Base-by-base conservation (phyloP, 148 eudicot genomes). In the Dianthus caryophyllus region DNA sequence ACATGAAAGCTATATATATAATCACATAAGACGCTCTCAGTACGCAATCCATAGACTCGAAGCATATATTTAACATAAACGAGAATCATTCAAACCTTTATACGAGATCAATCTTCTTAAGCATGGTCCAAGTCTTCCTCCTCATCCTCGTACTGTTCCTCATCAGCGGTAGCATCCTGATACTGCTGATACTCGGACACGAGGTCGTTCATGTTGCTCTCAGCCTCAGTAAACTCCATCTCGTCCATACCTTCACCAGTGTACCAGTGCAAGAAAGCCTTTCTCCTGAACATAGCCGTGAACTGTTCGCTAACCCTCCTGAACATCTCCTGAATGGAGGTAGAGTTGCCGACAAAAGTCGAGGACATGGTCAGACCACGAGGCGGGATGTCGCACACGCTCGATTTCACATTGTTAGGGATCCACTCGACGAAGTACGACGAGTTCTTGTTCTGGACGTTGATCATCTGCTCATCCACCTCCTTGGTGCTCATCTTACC, bases 201-300 rank as follows among this genome's bases (percentile, higher is more conserved):
- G 2, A 88, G 84, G 67, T 88, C 94, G 21, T 88, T 88, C 94
- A 88, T 88, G 71, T 89, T 87, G 77, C 96, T 89, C 81, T 89
- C 96, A 1, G 96, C 96, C 73, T 87, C 92, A 0, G 96, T 89
- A 69, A 89, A 89, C 73, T 89, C 96, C 96, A 89, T 89, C 75
- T 89, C 96, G 1, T 89, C 91, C 96, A 89, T 89, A 18, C 96
- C 96, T 72, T 89, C 96, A 0, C 96, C 96, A 2, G 89, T 87
- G 71, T 89, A 89, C 96, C 96, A 89, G 69, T 89, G 96, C 87
- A 89, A 82, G 81, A 88, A 88, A 75, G 88, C 90, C 80, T 88
- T 88, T 58, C 94, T 78, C 80, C 94, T 83, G 66, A 88, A 85
- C 90, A 88, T 88, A 30, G 94, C 94, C n/a, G 94, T 85, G 57